These are phyloP conservation scores for Puccinia brachypodii DNA, from an alignment of 1,284 basidiomycete genomes.

Conservation along the genomic window DNA sequence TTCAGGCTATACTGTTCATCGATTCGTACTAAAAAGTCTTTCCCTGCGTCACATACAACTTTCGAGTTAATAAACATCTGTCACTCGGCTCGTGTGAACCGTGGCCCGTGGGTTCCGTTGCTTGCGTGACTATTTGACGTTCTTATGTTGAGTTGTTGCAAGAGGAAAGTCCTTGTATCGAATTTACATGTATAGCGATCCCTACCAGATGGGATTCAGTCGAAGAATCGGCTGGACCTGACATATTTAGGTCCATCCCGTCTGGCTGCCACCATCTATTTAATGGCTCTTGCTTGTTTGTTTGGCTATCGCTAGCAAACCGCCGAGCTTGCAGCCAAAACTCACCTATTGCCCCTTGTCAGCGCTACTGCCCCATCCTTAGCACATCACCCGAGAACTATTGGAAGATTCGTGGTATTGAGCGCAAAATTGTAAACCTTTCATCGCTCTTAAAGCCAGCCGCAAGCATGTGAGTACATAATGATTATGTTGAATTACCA, in stretches of 20 bases:
- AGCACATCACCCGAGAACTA: neutral
- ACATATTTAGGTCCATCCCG: slow-evolving; percentile 1
- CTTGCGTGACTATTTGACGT: neutral
- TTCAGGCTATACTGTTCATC: slow-evolving; percentile 26
- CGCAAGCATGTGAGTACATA: neutral
- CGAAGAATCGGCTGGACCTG: neutral
- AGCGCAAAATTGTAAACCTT: neutral
- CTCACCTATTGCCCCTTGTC: neutral
- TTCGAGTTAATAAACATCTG: neutral
- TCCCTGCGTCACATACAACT: slow-evolving; percentile 27
- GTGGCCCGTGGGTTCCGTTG: slow-evolving; percentile 1
- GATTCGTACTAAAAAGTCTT: slow-evolving; percentile 6
- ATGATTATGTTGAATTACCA: neutral
- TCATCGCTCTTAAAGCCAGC: neutral
- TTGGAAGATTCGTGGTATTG: neutral
- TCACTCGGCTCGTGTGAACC: neutral
- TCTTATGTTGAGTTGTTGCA: neutral
- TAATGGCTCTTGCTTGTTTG: neutral
- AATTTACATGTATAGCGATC: neutral
- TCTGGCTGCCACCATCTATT: neutral
- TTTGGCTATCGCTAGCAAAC: neutral
- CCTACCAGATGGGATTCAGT: slow-evolving; percentile 12
- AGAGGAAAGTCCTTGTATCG: neutral
- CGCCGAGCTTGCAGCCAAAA: neutral
- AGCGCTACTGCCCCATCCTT: neutral